phyloP scores from a whole-genome alignment of 331 rosid species.

The Malus hybrid region DNA sequence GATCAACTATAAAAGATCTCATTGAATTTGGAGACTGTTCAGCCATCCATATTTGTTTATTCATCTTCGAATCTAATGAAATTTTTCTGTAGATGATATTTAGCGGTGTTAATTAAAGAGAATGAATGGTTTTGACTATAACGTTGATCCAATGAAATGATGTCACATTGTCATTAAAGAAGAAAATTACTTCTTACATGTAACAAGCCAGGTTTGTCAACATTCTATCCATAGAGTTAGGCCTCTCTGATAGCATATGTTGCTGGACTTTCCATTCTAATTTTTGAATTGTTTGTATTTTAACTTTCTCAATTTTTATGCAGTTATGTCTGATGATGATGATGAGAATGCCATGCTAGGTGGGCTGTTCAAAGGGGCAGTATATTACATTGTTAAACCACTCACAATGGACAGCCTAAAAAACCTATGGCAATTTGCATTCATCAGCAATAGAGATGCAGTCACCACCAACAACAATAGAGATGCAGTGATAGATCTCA shows the following conservation, averaged over 20 bases:
- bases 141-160: too few species aligned
- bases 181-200: too few species aligned
- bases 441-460: not conserved
- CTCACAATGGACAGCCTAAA: slow-evolving; percentile 8
- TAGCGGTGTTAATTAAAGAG: too few species aligned
- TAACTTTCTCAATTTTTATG: not conserved
- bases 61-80: too few species aligned
- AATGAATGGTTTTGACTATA: too few species aligned
- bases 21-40: too few species aligned
- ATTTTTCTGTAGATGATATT: too few species aligned
- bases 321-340: slow-evolving; percentile 39
- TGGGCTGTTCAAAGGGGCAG: slow-evolving; percentile 31
- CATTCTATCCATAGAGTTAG: not conserved
- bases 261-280: not conserved
- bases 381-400: slow-evolving; percentile 18
- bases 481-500: not conserved
- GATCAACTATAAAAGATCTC: too few species aligned
- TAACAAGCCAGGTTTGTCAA: not conserved
- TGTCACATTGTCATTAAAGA: too few species aligned
- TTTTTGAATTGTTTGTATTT: not conserved
- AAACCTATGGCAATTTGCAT: slow-evolving; percentile 33
- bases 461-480: not conserved
- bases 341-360: not conserved
- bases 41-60: too few species aligned
- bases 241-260: not conserved